Evolutionary conservation across 305 asterid genomes (phyloP).

Genomic region (Solanum hybrid): DNA sequence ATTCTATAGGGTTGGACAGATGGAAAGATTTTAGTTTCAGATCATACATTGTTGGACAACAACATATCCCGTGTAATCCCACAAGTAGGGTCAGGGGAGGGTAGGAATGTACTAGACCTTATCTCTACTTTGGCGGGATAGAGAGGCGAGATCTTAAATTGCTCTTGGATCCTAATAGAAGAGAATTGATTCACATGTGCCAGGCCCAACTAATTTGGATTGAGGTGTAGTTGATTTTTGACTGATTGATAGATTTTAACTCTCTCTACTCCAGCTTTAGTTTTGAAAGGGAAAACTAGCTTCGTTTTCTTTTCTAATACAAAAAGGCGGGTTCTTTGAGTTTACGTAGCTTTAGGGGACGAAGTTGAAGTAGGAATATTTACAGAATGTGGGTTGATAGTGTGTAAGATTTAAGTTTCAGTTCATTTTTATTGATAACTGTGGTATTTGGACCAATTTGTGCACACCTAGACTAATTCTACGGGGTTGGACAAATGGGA

Average conservation of each 20-base stretch:
- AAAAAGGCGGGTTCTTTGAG: neutral
- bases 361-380: neutral
- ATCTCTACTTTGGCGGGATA: neutral
- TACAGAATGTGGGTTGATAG: neutral
- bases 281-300: neutral
- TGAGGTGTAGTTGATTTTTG: neutral
- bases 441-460: neutral
- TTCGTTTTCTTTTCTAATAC: neutral
- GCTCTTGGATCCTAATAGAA: neutral
- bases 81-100: neutral
- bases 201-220: neutral
- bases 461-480: neutral
- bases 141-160: neutral
- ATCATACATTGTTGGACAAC: neutral
- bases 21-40: neutral
- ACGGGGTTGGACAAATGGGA: neutral
- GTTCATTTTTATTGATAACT: neutral
- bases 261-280: neutral
- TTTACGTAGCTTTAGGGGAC: neutral
- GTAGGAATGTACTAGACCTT: neutral
- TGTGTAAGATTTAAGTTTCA: neutral
- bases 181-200: neutral
- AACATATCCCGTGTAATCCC: neutral
- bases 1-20: neutral
- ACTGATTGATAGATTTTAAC: neutral